Evolutionary conservation across 192 early-diverging fungal species (phyloP).

Genomic region (Backusella mclennaniae): DNA sequence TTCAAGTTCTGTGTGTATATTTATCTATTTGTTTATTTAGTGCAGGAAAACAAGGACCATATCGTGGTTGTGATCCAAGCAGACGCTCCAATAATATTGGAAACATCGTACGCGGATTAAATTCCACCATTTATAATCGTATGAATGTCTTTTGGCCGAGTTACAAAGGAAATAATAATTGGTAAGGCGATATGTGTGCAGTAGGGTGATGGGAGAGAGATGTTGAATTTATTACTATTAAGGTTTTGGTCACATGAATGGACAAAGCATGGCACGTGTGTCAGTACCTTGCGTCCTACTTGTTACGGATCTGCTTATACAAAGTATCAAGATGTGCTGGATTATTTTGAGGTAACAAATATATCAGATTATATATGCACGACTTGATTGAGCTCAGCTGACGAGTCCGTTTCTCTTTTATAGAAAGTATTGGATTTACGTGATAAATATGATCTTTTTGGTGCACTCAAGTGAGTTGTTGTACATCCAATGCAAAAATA

Average conservation of each 20-base stretch:
- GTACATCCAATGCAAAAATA: neutral
- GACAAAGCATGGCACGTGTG: conserved; percentile 50
- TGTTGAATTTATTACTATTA: neutral
- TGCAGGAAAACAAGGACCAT: conserved; percentile 36
- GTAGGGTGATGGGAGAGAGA: neutral
- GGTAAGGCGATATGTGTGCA: conserved; percentile 10
- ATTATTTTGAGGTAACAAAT: conserved; percentile 34
- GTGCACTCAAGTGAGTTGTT: conserved; percentile 32
- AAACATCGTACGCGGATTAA: conserved; percentile 39
- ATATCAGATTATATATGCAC: neutral
- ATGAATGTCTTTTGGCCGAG: conserved; percentile 48
- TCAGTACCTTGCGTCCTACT: conserved; percentile 38
- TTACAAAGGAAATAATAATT: conserved; percentile 73
- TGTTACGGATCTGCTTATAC: conserved; percentile 40
- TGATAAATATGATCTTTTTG: conserved; percentile 39
- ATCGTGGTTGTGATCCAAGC: conserved; percentile 61
- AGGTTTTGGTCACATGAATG: conserved; percentile 52
- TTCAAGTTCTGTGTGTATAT: neutral
- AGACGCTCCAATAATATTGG: conserved; percentile 59
- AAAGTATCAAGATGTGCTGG: conserved; percentile 39
- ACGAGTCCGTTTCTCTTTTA: conserved; percentile 21
- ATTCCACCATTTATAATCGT: conserved; percentile 26
- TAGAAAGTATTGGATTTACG: conserved; percentile 37
- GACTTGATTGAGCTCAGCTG: conserved; percentile 15
- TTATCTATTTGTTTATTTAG: conserved; percentile 18